Conservation (phyloP, 495 filamentous ascomycete genomes). For the Hypomontagnella submonticulosa region DNA sequence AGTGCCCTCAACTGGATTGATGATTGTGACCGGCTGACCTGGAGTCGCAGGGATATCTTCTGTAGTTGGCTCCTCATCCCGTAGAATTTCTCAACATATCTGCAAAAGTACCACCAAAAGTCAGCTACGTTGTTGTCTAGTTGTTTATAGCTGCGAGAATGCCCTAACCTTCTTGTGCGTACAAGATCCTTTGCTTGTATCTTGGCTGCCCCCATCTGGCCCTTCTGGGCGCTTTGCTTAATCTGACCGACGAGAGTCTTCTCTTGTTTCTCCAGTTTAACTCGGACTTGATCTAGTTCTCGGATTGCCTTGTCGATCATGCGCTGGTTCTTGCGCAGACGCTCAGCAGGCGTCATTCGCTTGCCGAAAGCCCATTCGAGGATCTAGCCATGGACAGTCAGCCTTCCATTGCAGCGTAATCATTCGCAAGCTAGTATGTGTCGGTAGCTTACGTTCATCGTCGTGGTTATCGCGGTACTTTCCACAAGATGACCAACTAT, state of each 20-base stretch:
- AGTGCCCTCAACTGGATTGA: not conserved
- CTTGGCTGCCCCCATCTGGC: slow-evolving; percentile 94
- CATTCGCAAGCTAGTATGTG: not conserved
- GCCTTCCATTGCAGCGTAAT: slow-evolving; percentile 10
- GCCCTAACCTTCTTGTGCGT: slow-evolving; percentile 79
- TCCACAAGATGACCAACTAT: not conserved
- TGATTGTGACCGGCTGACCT: slow-evolving; percentile 64
- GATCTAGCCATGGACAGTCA: slow-evolving; percentile 66
- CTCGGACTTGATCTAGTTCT: slow-evolving; percentile 91
- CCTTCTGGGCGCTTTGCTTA: slow-evolving; percentile 97
- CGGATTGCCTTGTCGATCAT: slow-evolving; percentile 96
- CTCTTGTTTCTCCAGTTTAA: slow-evolving; percentile 97
- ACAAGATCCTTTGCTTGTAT: slow-evolving; percentile 98
- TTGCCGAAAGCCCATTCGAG: slow-evolving; percentile 99
- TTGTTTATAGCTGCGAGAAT: not conserved
- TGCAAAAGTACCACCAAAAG: slow-evolving; percentile 42
- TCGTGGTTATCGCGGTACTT: not conserved
- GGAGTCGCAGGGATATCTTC: slow-evolving; percentile 92
- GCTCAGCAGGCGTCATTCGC: slow-evolving; percentile 96
- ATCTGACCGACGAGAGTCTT: slow-evolving; percentile 96
- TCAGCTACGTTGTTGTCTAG: slow-evolving; percentile 13
- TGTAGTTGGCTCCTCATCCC: slow-evolving; percentile 96
- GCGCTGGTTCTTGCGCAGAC: slow-evolving; percentile 95
- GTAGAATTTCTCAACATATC: slow-evolving; percentile 98
- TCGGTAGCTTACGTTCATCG: slow-evolving; percentile 52